Evolutionary conservation across 1,284 basidiomycete genomes (phyloP).

Genomic region (Cystobasidium pallidum): DNA sequence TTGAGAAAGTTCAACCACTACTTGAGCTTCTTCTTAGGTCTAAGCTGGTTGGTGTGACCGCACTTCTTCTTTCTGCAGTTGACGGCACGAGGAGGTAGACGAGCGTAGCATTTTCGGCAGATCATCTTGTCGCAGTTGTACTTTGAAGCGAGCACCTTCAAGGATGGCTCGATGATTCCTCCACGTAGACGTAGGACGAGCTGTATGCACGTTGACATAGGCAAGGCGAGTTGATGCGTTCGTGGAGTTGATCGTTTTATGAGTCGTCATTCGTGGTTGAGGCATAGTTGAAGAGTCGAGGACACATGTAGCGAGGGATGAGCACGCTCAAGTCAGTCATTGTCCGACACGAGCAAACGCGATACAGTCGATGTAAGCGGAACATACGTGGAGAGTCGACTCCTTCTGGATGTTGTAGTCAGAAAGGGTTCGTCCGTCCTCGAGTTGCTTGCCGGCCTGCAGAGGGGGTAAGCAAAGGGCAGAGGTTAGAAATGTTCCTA

Average conservation of each 20-base stretch:
- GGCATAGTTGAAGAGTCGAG: no score
- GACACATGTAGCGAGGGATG: no score
- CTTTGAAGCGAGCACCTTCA: conserved; percentile 94
- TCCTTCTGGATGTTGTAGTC: conserved; percentile 99
- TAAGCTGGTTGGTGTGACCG: conserved; percentile 92
- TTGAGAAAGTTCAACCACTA: no score
- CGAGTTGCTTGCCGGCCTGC: conserved; percentile 76
- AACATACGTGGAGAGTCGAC: conserved; percentile 70
- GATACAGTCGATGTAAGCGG: no score
- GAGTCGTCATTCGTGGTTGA: no score
- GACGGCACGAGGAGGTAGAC: conserved; percentile 96
- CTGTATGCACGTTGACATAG: neutral
- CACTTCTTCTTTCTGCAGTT: conserved; percentile 77
- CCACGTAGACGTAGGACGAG: conserved; percentile 67
- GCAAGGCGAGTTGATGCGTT: no score
- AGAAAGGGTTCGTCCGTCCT: conserved; percentile 89
- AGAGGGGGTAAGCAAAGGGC: neutral
- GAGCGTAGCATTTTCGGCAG: conserved; percentile 99
- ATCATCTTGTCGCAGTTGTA: conserved; percentile 74
- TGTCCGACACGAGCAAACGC: no score
- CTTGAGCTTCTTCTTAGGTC: conserved; percentile 97
- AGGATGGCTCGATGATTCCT: conserved; percentile 97
- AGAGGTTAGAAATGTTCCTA: no score
- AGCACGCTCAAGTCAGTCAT: no score
- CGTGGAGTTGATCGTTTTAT: no score